Percentiles rank a stretch among this genome's conserved stretches.
Conservation (phyloP, 2,329 filamentous ascomycete species). For the Ascochyta lentis region DNA sequence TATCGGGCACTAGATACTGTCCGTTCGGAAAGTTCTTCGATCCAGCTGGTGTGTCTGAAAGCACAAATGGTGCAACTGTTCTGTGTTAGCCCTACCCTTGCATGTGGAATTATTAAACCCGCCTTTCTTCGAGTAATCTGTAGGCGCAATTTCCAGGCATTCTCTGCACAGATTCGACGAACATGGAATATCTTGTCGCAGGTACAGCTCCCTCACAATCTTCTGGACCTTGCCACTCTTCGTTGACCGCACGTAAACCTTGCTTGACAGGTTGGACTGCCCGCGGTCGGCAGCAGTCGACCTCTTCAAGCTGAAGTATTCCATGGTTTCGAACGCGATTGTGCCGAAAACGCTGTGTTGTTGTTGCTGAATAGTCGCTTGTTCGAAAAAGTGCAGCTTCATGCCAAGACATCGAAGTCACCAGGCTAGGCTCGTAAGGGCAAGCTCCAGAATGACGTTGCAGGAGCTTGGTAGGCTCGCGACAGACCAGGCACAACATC, state of each 20-base stretch:
- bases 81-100: conserved; percentile 24
- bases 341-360: conserved; percentile 14
- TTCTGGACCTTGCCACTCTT: conserved; percentile 98
- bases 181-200: conserved; percentile 96
- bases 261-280: conserved; percentile 84
- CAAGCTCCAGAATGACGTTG: conserved; percentile 37
- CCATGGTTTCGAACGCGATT: conserved; percentile 28
- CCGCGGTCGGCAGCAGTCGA: conserved; percentile 60
- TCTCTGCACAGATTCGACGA: conserved; percentile 84
- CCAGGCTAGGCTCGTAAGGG: no score
- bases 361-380: conserved; percentile 18
- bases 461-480: conserved; percentile 37
- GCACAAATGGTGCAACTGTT: conserved; percentile 78
- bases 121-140: conserved; percentile 81
- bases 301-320: conserved; percentile 64
- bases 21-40: conserved; percentile 83
- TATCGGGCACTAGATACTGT: conserved; percentile 94
- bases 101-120: conserved; percentile 14
- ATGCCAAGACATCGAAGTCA: conserved; percentile 37
- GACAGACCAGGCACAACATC: conserved; percentile 40
- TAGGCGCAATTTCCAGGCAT: conserved; percentile 77
- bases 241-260: conserved; percentile 93
- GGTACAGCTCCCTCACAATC: conserved; percentile 94
- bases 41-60: conserved; percentile 86
- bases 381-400: conserved; percentile 28